Base-by-base conservation (phyloP, 805 yeast species). In the Kazachstania bromeliacearum region DNA sequence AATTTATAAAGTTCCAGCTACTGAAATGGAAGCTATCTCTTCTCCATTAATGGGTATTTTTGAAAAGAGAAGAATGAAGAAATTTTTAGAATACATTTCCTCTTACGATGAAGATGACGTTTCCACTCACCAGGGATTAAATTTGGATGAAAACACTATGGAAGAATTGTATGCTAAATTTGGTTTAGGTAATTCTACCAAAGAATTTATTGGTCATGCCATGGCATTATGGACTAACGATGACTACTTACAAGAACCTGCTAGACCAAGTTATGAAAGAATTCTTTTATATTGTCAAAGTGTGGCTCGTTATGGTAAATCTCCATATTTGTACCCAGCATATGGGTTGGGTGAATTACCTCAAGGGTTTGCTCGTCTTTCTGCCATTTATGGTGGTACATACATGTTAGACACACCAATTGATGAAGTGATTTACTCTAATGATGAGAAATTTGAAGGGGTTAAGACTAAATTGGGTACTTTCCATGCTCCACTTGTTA, bases 381-480 rank as follows among this genome's bases (percentile, higher is more conserved):
- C 94, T 35, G 98, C 98, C 18, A 89, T 92, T 47, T 87, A 92
- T 56, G 98, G 98, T 45, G 98, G 98, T 53, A 89, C 97, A 14
- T 92, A 87, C 59, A 92, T 92, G 98, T 74, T 92, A 55, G 95
- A 87, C 58, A 89, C 95, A 22, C 96, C 96, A 33, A 77, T 92
- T 44, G 95, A 92, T 42, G 95, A 89, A 63, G 72, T 88, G 14
- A 68, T 83, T 34, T 88, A 79, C 60, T 76, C 71, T 36, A 79
- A 73, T 10, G 40, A 35, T 16, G 84, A 79, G 14, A 80, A 76
- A 54, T 85, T 87, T 47, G 67, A 68, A 21, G 96, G 97, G 40
- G 95, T 92, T 32, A 77, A 77, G 49, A 82, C 96, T 34, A 92
- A 88, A 45, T 92, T 87, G 51, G 97, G 96, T 44, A 70, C 70